Evolutionary conservation across 495 filamentous ascomycete species (phyloP), one percentile per base, ranked within the genome.

Genomic region (Pseudotulostoma volvatum): DNA sequence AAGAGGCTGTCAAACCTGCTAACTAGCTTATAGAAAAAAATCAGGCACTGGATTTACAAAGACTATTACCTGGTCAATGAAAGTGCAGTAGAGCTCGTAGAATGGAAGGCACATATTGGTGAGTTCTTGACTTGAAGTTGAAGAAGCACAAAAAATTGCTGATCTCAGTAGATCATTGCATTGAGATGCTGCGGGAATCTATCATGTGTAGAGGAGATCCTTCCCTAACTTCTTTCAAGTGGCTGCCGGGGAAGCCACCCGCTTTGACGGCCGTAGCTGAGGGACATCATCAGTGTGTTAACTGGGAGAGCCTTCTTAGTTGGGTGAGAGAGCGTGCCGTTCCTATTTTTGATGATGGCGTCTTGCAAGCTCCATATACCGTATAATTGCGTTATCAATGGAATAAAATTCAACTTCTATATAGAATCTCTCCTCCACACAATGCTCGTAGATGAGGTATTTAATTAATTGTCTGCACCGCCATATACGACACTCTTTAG

Each of bases 101-200:
- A 44, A 25, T 16, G 17, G 38, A 9, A 17, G 7, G 42, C 39
- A 9, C 42, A 44, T 43, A n/a, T n/a, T n/a, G n/a, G n/a, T n/a
- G n/a, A n/a, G n/a, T n/a, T n/a, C n/a, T n/a, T n/a, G n/a, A n/a
- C n/a, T n/a, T n/a, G n/a, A n/a, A n/a, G n/a, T n/a, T n/a, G n/a
- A n/a, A n/a, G n/a, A n/a, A n/a, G n/a, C n/a, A n/a, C n/a, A n/a
- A n/a, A n/a, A n/a, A n/a, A n/a, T n/a, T n/a, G n/a, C n/a, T n/a
- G n/a, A n/a, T n/a, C n/a, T n/a, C n/a, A n/a, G 18, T 42, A 42
- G 47, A 52, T 18, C 47, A 52, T 36, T 52, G 49, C 36, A 14
- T 50, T 11, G 49, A 52, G 14, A 33, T 50, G 9, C 36, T 52
- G 1, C 42, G 49, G 11, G 39, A 49, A 20, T 15, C 47, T 13